These are phyloP conservation scores for Eruca vesicaria DNA, from an alignment of 441 rosid species.

Conservation along the genomic window DNA sequence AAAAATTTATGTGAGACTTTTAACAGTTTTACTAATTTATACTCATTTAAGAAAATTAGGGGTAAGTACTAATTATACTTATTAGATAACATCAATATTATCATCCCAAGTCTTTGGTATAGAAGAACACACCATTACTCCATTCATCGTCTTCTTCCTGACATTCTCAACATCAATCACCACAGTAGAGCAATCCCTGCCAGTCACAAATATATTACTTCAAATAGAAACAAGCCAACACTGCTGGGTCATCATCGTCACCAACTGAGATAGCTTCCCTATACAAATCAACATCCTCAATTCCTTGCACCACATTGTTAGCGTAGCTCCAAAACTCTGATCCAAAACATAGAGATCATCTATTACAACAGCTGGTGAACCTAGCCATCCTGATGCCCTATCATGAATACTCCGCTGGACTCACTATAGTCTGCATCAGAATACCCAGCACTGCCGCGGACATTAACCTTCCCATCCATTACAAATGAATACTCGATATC, in stretches of 20 bases:
- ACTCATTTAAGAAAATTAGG: too few relatives aligned
- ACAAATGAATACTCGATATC: constrained; percentile 70
- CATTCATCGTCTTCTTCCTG: constrained; percentile 39
- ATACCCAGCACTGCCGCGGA: constrained; percentile 46
- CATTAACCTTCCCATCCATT: constrained; percentile 62
- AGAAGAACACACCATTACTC: constrained; percentile 70
- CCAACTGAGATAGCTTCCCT: constrained; percentile 61
- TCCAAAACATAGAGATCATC: constrained; percentile 71
- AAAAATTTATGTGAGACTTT: too few relatives aligned
- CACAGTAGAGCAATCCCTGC: constrained; percentile 70
- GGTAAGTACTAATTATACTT: too few relatives aligned
- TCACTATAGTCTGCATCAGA: constrained; percentile 55
- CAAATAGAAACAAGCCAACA: constrained; percentile 67
- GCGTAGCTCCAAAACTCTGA: constrained; percentile 69
- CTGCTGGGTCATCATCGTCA: constrained; percentile 70
- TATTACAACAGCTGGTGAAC: constrained; percentile 72
- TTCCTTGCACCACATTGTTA: constrained; percentile 66
- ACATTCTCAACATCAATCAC: constrained; percentile 56
- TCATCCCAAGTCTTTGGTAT: constrained; percentile 50
- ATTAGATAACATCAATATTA: constrained; percentile 53
- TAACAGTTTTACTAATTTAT: too few relatives aligned
- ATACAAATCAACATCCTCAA: constrained; percentile 61
- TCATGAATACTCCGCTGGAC: constrained; percentile 44
- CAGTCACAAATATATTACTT: constrained; percentile 59
- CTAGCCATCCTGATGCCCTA: constrained; percentile 73